phyloP scores from a whole-genome alignment of 2,329 filamentous ascomycete genomes.

The Microsporum ferrugineum region DNA sequence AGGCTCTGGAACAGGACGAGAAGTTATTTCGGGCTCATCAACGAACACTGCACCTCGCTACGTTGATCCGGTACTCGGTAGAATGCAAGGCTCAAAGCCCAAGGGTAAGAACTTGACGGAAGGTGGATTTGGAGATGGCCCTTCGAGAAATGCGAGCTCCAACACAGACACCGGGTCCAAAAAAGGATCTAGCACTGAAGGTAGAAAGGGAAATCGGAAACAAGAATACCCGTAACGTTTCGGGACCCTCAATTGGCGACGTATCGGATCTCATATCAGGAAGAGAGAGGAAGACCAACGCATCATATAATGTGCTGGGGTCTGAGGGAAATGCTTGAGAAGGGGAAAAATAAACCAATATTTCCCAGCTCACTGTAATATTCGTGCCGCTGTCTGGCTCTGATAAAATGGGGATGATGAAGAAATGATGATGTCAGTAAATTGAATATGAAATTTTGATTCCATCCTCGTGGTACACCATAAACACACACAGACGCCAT shows the following conservation, averaged over 20 bases:
- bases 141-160: constrained; percentile 41
- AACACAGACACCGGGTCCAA: constrained; percentile 42
- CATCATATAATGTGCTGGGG: constrained; percentile 14
- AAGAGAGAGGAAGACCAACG: constrained; percentile 6
- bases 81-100: constrained; percentile 29
- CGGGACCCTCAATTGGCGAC: constrained; percentile 13
- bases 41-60: constrained; percentile 30
- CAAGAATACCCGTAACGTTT: constrained; percentile 18
- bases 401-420: background rate
- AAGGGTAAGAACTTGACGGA: constrained; percentile 43
- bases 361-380: background rate
- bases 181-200: constrained; percentile 43
- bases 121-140: constrained; percentile 34
- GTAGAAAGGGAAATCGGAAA: constrained; percentile 33
- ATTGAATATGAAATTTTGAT: constrained; percentile 1
- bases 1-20: background rate
- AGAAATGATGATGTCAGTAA: background rate
- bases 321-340: constrained; percentile 13
- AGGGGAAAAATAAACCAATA: background rate
- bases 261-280: background rate
- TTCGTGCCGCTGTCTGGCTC: background rate
- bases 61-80: constrained; percentile 24
- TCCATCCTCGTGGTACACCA: constrained; percentile 5
- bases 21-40: constrained; percentile 18
- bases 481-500: constrained; percentile 5